Conservation (phyloP, 2,329 filamentous ascomycete species). For the Xylaria hypoxylon region DNA sequence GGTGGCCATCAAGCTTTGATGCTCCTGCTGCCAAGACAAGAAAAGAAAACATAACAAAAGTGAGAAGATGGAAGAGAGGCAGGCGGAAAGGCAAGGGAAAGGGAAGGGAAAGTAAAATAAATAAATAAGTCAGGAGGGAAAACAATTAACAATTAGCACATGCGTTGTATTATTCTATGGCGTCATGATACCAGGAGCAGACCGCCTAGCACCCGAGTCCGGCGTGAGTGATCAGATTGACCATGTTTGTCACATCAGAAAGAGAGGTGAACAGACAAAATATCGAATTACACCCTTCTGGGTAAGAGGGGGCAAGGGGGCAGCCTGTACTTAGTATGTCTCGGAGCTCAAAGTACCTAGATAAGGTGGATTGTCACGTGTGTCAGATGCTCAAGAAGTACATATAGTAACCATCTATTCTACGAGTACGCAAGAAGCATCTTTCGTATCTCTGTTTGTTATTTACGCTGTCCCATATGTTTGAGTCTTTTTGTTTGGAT, state of each 20-base stretch:
- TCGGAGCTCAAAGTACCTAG: slow-evolving; percentile 5
- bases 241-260: slow-evolving; percentile 6
- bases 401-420: not conserved
- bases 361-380: slow-evolving; percentile 32
- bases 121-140: not conserved
- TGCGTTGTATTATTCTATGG: slow-evolving; percentile 3
- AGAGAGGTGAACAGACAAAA: slow-evolving; percentile 8
- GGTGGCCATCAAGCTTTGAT: slow-evolving; percentile 11
- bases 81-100: not conserved
- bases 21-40: slow-evolving; percentile 26
- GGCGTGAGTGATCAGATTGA: slow-evolving; percentile 1
- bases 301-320: slow-evolving; percentile 9
- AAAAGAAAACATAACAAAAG: slow-evolving; percentile 17
- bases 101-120: not conserved
- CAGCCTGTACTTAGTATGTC: slow-evolving; percentile 5
- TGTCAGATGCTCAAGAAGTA: slow-evolving; percentile 27
- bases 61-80: not conserved
- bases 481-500: not conserved
- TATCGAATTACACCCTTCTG: not conserved
- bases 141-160: slow-evolving; percentile 1
- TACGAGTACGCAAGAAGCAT: not conserved
- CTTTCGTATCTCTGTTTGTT: not conserved
- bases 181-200: not conserved
- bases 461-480: not conserved
- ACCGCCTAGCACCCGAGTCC: slow-evolving; percentile 3